Conservation (phyloP, 2,329 filamentous ascomycete species). For the Xylariaceae sp. region DNA sequence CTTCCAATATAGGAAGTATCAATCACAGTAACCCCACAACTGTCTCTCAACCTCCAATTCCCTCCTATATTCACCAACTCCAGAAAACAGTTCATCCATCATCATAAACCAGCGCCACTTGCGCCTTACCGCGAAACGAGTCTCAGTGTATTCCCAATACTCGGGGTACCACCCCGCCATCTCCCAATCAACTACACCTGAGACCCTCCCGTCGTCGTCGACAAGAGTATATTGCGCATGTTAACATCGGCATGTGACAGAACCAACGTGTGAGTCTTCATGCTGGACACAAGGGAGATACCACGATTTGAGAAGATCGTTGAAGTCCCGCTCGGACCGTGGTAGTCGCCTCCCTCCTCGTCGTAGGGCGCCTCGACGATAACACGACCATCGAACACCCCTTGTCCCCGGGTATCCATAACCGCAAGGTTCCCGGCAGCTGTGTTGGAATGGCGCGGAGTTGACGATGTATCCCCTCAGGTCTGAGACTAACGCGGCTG, state of each 20-base stretch:
- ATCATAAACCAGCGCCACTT: conserved; percentile 8
- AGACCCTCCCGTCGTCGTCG: conserved; percentile 36
- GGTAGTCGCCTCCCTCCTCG: conserved; percentile 8
- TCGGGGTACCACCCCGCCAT: conserved; percentile 33
- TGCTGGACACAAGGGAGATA: conserved; percentile 9
- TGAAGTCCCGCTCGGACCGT: conserved; percentile 13
- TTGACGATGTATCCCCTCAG: conserved; percentile 5
- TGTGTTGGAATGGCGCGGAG: conserved; percentile 8
- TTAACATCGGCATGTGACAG: conserved; percentile 48
- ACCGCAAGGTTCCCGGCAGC: conserved; percentile 5
- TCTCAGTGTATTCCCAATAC: conserved; percentile 35
- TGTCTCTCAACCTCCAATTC: conserved; percentile 7
- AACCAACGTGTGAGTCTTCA: conserved; percentile 3
- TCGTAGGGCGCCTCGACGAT: conserved; percentile 1
- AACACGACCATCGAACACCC: conserved; percentile 9
- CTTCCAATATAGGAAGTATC: too few relatives aligned
- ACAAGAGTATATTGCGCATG: conserved; percentile 43
- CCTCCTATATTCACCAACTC: conserved; percentile 5
- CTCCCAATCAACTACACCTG: conserved; percentile 42
- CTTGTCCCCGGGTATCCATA: conserved; percentile 2
- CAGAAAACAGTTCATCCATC: conserved; percentile 7
- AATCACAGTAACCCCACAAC: conserved; percentile 8
- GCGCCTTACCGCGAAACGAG: conserved; percentile 4
- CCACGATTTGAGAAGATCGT: conserved; percentile 2
- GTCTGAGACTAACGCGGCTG: conserved; percentile 3